These are phyloP conservation scores for Hanseniaspora clermontiae DNA, from an alignment of 805 yeast genomes.

Conservation along the genomic window DNA sequence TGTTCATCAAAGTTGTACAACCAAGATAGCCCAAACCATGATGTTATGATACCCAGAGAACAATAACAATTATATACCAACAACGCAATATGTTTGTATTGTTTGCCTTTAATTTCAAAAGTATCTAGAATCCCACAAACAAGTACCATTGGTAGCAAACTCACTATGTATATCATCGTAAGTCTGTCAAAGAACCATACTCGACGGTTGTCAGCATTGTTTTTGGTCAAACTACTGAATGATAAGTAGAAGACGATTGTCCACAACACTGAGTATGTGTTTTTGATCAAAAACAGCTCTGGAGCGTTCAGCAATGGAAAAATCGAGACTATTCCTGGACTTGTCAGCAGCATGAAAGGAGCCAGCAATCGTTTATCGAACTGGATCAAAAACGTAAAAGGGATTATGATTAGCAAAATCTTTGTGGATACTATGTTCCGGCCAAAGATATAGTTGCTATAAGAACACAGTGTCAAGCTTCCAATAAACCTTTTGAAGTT, in stretches of 20 bases:
- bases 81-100: conserved; percentile 59
- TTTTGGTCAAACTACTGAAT: conserved; percentile 52
- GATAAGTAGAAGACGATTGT: conserved; percentile 61
- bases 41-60: conserved; percentile 65
- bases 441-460: conserved; percentile 82
- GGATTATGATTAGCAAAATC: conserved; percentile 74
- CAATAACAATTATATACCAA: conserved; percentile 82
- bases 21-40: conserved; percentile 88
- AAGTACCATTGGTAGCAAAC: conserved; percentile 52
- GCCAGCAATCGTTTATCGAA: conserved; percentile 59
- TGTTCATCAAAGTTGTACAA: conserved; percentile 71
- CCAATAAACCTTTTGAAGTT: conserved; percentile 70
- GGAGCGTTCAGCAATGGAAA: conserved; percentile 77
- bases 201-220: conserved; percentile 31
- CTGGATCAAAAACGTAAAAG: conserved; percentile 64
- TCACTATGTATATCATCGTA: conserved; percentile 51
- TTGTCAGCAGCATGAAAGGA: conserved; percentile 56
- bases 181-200: conserved; percentile 62
- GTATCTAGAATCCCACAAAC: conserved; percentile 38
- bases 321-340: conserved; percentile 74
- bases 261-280: conserved; percentile 72
- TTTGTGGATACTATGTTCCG: conserved; percentile 41
- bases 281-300: conserved; percentile 67
- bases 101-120: conserved; percentile 39
- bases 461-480: conserved; percentile 77